phyloP scores from a whole-genome alignment of 768 basidiomycete genomes.

The Boletales sp. region DNA sequence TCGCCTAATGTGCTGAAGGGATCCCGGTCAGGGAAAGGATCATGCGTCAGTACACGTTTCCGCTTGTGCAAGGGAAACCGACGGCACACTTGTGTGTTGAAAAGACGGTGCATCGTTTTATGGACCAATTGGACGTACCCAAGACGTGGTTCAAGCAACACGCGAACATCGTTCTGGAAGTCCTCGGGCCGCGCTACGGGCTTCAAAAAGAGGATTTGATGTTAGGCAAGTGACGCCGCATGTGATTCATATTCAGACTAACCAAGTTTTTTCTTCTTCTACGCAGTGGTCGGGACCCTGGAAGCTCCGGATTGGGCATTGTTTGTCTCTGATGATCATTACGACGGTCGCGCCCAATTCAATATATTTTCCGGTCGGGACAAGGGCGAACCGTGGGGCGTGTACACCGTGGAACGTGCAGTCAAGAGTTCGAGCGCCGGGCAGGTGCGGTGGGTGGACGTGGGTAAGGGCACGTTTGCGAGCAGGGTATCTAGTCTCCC shows the following conservation, averaged over 20 bases:
- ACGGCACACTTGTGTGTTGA: constrained; percentile 67
- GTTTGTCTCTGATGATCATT: constrained; percentile 71
- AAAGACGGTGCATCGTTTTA: constrained; percentile 63
- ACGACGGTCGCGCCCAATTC: constrained; percentile 64
- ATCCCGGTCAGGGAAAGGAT: constrained; percentile 37
- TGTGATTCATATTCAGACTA: not conserved
- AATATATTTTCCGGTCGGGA: constrained; percentile 55
- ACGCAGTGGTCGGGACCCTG: constrained; percentile 62
- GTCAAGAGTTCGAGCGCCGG: constrained; percentile 39
- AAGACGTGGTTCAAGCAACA: constrained; percentile 74
- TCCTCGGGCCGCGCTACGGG: constrained; percentile 44
- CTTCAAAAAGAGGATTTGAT: constrained; percentile 60
- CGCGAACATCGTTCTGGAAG: constrained; percentile 56
- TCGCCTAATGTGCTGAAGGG: not conserved
- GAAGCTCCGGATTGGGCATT: constrained; percentile 69
- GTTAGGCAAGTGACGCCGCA: constrained; percentile 31
- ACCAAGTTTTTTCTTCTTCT: not conserved
- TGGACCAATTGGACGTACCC: constrained; percentile 59
- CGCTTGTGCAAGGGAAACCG: constrained; percentile 62
- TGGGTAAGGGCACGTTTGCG: constrained; percentile 35
- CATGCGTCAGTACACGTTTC: constrained; percentile 53
- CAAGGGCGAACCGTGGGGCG: constrained; percentile 67
- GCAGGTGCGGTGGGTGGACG: constrained; percentile 46
- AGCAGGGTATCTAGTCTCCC: constrained; percentile 49
- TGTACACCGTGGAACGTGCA: constrained; percentile 58